Evolutionary conservation across 768 basidiomycete genomes (phyloP).

Genomic region (Cystofilobasidium macerans): DNA sequence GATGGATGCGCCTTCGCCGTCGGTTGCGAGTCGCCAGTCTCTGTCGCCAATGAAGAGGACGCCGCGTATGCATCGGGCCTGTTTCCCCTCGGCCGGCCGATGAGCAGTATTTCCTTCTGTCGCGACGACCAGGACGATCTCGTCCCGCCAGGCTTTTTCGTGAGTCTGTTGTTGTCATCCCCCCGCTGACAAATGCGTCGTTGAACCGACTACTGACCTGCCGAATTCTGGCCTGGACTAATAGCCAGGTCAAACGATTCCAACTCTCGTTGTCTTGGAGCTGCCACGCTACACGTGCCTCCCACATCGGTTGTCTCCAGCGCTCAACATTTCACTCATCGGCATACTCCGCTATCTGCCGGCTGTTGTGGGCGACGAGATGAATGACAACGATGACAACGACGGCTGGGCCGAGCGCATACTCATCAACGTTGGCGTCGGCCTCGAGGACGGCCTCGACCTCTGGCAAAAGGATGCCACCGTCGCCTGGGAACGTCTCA

Average conservation of each 20-base stretch:
- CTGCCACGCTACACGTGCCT: slow-evolving; percentile 25
- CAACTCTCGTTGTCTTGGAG: slow-evolving; percentile 22
- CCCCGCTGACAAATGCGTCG: background rate
- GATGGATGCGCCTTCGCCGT: background rate
- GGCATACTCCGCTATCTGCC: slow-evolving; percentile 16
- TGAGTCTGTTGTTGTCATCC: background rate
- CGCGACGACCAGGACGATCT: slow-evolving; percentile 15
- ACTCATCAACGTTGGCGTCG: slow-evolving; percentile 24
- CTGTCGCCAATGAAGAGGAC: background rate
- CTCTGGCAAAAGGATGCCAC: slow-evolving; percentile 25
- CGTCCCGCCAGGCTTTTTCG: slow-evolving; percentile 24
- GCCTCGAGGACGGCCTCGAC: slow-evolving; percentile 19
- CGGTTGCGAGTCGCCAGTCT: too few relatives aligned
- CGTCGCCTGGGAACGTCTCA: slow-evolving; percentile 18
- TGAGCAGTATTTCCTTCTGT: slow-evolving; percentile 14
- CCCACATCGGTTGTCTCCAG: slow-evolving; percentile 8
- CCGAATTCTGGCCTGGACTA: background rate
- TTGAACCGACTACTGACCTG: background rate
- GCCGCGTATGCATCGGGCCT: background rate
- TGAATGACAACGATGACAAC: background rate
- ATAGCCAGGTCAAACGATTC: slow-evolving; percentile 25
- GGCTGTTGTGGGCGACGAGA: background rate
- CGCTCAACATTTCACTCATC: slow-evolving; percentile 22
- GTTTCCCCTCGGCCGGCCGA: slow-evolving; percentile 22
- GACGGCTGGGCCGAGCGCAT: background rate